Base-by-base conservation (phyloP, 495 filamentous ascomycete species). In the Xylaria telfairii region DNA sequence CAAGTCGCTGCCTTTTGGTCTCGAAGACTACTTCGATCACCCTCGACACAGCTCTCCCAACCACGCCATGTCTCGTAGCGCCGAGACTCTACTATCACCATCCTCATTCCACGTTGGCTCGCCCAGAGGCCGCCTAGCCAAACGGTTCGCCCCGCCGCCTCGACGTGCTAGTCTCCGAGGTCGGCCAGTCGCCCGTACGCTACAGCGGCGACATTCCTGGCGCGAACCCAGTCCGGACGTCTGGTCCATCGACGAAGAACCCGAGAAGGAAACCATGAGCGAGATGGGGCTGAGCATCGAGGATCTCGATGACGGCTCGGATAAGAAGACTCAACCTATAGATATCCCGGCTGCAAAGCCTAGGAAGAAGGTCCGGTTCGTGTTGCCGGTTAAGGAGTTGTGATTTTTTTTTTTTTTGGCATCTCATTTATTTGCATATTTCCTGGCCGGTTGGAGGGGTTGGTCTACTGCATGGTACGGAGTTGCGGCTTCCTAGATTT, bases 171-270 rank as follows among this genome's bases (percentile, higher is more conserved):
- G 44, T 6, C 49, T 67, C 6, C 59, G 73, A 41, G 76, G 73
- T 37, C 75, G 79, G 44, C 54, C 75, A 1, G 37, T 73, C 4
- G 67, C 26, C 60, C 73, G 73, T 46, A 70, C 79, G 26, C 69
- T 75, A 30, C 79, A 80, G 57, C 71, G 75, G 5, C 79, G 78
- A 3, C 84, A 84, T 61, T 81, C 81, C 30, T 86, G 84, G 84
- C 81, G 84, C 65, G 82, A 85, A 70, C 84, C 84, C 24, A 86
- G 84, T 65, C 84, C 84, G 19, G 84, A 86, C 62, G 83, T 86
- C 2, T 86, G 82, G 79, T 79, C 79, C 47, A 86, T 86, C 66
- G 83, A 85, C 68, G 84, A 86, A 75, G 81, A 85, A 72, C 76
- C 81, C 17, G 82, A 85, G 72, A 80, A 81, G 65, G 83, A 82